Base-by-base conservation (phyloP, 768 basidiomycete species). In the Paxillus ammoniavirescens region DNA sequence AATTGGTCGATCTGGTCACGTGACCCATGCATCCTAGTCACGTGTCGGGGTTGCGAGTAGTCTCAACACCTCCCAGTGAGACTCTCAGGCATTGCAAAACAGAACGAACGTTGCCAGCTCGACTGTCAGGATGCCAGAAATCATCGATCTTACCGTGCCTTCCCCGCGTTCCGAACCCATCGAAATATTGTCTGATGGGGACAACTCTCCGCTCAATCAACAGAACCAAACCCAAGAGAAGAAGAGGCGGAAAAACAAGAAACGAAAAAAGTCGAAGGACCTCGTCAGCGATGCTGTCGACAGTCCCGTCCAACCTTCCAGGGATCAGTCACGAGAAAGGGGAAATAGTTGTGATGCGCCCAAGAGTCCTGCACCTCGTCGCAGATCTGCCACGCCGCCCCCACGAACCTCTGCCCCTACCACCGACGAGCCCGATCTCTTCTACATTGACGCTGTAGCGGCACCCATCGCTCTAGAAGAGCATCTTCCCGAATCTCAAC, bases 381-480 rank as follows among this genome's bases (percentile, higher is more conserved):
- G 23, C 72, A 73, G 18, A 68, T 79, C 55, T 76, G 71, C 59
- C 67, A 77, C 65, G 65, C 31, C 77, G 71, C n/a, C 70, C 53
- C 56, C 64, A 58, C 35, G 41, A 31, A 46, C 30, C 52, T 40
- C 66, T 58, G 38, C 57, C 54, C 45, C 62, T 57, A 51, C 43
- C 35, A 35, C 56, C 8, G 53, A 55, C 21, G 57, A 63, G 43
- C 38, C 55, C 28, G 56, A 45, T 23, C 49, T 80, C 9, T 87
- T 84, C 63, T 79, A 75, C 60, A 61, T 85, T 50, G 87, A 88
- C 58, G 63, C 68, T 17, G 60, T 63, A 5, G 78, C 82, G 3
- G 65, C 72, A 10, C 61, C 69, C 1, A 52, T 82, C 18, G 67
- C 74, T 14, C 53, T 64, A 18, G 55, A 53, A 42, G 56, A 50